phyloP scores from a whole-genome alignment of 192 early-diverging fungal genomes.

The Backusella liffmaniae region DNA sequence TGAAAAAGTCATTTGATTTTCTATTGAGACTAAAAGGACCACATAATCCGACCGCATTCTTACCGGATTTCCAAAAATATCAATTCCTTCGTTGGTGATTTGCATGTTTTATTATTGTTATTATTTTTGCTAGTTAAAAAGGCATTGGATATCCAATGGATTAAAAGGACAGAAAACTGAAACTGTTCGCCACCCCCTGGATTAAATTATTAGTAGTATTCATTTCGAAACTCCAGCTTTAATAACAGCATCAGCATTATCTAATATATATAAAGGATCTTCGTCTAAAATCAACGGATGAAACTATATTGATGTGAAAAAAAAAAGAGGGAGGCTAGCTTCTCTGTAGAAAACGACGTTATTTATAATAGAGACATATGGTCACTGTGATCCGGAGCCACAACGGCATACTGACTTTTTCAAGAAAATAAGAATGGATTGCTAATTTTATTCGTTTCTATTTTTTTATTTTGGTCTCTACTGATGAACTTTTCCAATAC shows the following conservation, averaged over 20 bases:
- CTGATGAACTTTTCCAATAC: too few species aligned
- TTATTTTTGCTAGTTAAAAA: background rate
- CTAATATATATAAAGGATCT: background rate
- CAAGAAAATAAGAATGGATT: too few species aligned
- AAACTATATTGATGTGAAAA: background rate
- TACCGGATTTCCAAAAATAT: conserved; percentile 5
- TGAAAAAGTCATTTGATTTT: conserved; percentile 8
- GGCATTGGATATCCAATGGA: background rate
- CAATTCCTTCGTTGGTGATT: background rate
- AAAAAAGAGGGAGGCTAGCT: background rate
- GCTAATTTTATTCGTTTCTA: too few species aligned
- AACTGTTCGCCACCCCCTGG: background rate
- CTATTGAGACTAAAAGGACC: background rate
- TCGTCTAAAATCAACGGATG: background rate
- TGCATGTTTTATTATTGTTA: background rate
- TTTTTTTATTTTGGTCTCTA: too few species aligned
- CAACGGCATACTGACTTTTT: too few species aligned
- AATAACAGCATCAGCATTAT: background rate
- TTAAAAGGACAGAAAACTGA: background rate
- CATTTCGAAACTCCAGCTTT: background rate
- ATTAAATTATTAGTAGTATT: background rate
- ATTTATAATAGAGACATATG: background rate
- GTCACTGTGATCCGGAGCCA: background rate
- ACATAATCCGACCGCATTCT: background rate
- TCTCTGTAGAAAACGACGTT: background rate